phyloP scores from a whole-genome alignment of 306 rosid genomes.

The Vicia villosa region DNA sequence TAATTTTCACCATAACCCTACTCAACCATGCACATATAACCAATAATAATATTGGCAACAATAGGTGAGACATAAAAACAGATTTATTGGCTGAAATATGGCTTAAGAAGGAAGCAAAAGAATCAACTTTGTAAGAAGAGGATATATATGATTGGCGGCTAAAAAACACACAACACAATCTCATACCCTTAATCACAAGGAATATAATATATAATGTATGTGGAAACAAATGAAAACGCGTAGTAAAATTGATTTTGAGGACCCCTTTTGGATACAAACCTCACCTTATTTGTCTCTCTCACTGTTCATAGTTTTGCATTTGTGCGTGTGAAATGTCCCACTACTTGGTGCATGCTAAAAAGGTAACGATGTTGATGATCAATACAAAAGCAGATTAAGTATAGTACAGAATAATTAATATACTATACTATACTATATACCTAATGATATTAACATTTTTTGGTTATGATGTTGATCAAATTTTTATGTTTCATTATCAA shows the following conservation, averaged over 20 bases:
- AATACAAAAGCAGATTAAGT: background rate
- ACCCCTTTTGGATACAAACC: conserved; percentile 42
- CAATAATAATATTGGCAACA: conserved; percentile 39
- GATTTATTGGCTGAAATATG: conserved; percentile 48
- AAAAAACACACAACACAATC: conserved; percentile 41
- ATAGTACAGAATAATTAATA: conserved; percentile 25
- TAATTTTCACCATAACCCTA: conserved; percentile 34
- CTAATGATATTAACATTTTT: background rate
- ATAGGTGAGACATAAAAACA: conserved; percentile 49
- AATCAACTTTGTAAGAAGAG: conserved; percentile 52
- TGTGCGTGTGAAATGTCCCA: conserved; percentile 29
- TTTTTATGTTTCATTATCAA: too few species aligned
- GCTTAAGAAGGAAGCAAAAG: conserved; percentile 85
- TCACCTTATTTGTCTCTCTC: conserved; percentile 11
- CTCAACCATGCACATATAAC: conserved; percentile 25
- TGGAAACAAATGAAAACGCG: conserved; percentile 59
- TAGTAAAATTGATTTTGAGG: conserved; percentile 47
- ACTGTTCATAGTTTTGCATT: conserved; percentile 25
- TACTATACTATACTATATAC: background rate
- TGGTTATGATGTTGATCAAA: too few species aligned
- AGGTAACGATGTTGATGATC: conserved; percentile 63
- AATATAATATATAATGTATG: conserved; percentile 46
- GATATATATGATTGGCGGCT: conserved; percentile 55
- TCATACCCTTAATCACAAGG: conserved; percentile 39
- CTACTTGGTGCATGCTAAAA: conserved; percentile 42